Conservation (phyloP, 257 asterid genomes). For the Scutellaria baicalensis region DNA sequence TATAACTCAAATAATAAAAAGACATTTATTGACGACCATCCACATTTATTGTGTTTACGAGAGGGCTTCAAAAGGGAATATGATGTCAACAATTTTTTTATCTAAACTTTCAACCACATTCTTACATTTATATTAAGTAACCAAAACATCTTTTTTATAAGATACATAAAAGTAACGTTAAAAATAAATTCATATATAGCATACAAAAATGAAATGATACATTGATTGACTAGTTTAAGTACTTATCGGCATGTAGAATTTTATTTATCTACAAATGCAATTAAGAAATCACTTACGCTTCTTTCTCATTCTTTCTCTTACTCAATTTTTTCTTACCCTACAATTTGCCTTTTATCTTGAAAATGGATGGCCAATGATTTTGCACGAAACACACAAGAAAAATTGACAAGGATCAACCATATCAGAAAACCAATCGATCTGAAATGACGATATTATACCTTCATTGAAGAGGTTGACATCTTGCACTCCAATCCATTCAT, state of each 20-base stretch:
- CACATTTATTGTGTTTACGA: not conserved
- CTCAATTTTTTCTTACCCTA: not conserved
- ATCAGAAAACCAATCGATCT: not conserved
- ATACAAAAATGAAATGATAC: not conserved
- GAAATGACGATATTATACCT: conserved; percentile 43
- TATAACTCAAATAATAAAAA: not conserved
- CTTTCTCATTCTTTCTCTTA: not conserved
- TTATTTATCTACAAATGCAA: not conserved
- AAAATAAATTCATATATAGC: not conserved
- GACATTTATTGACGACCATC: not conserved
- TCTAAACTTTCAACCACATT: not conserved
- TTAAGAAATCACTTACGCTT: not conserved
- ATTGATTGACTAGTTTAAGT: not conserved
- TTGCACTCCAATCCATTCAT: conserved; percentile 86
- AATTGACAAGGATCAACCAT: not conserved
- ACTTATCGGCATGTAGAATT: not conserved
- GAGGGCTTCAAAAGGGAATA: not conserved
- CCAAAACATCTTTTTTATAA: not conserved
- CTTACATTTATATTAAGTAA: not conserved
- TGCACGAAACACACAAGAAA: not conserved
- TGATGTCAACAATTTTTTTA: not conserved
- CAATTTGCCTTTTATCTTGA: not conserved
- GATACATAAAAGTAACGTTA: not conserved
- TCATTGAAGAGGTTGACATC: conserved; percentile 69
- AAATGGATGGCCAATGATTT: not conserved